Conservation (phyloP, 192 early-diverging fungal genomes). For the Endogone sp. region DNA sequence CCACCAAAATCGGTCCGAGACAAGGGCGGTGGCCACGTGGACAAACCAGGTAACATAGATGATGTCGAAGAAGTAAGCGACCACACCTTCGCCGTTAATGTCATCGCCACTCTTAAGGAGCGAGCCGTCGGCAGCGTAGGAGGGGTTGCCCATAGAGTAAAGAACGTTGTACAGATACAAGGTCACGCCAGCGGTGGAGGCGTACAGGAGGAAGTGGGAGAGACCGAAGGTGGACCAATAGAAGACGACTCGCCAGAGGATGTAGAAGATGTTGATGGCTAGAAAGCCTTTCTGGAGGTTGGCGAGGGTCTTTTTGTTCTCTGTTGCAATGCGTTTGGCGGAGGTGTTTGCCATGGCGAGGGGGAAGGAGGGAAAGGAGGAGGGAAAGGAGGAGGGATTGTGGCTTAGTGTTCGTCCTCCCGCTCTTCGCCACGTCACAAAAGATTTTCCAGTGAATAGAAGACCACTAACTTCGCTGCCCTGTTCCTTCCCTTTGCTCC, state of each 20-base stretch:
- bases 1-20: conserved; percentile 53
- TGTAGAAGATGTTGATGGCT: conserved; percentile 48
- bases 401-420: not conserved
- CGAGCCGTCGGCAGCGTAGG: conserved; percentile 35
- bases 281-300: conserved; percentile 48
- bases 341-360: conserved; percentile 51
- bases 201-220: conserved; percentile 35
- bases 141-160: conserved; percentile 37
- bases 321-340: conserved; percentile 55
- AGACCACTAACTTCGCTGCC: too few species aligned
- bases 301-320: conserved; percentile 49
- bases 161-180: conserved; percentile 46
- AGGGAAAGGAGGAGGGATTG: not conserved
- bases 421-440: not conserved
- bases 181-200: conserved; percentile 38
- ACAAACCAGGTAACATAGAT: conserved; percentile 83
- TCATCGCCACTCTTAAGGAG: conserved; percentile 43
- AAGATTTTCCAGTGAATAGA: too few species aligned
- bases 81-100: conserved; percentile 47
- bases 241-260: conserved; percentile 49
- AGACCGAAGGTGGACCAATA: conserved; percentile 46
- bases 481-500: too few species aligned
- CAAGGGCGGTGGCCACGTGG: conserved; percentile 57
- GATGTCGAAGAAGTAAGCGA: conserved; percentile 77
- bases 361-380: not conserved